These are phyloP conservation scores for Alnus rubra DNA, from an alignment of 306 rosid genomes.

Conservation along the genomic window DNA sequence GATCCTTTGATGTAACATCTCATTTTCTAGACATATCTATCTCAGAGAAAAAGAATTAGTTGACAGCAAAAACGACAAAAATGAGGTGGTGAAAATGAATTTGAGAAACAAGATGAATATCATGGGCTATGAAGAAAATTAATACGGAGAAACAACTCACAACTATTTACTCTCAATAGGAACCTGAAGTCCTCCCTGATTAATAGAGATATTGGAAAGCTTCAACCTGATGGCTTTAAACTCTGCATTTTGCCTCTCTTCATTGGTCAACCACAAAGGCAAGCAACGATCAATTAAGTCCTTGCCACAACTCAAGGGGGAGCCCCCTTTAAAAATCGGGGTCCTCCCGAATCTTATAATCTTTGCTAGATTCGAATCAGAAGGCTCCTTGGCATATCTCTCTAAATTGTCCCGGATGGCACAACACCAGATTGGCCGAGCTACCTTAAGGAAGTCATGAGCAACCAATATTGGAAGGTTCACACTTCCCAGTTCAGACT, in stretches of 20 bases:
- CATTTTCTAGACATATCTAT: not conserved
- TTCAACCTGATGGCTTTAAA: slow-evolving; percentile 69
- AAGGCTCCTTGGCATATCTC: slow-evolving; percentile 72
- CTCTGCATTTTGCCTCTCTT: slow-evolving; percentile 71
- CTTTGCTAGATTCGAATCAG: slow-evolving; percentile 68
- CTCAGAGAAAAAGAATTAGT: too few relatives aligned
- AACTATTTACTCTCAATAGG: slow-evolving; percentile 41
- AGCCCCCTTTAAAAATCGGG: slow-evolving; percentile 52
- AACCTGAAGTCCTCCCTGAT: slow-evolving; percentile 42
- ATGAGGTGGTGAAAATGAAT: not conserved
- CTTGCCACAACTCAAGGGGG: slow-evolving; percentile 42
- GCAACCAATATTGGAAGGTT: slow-evolving; percentile 74
- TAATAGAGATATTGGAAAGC: slow-evolving; percentile 58
- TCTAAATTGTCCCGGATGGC: slow-evolving; percentile 68
- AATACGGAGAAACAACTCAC: not conserved
- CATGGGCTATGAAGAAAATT: too few relatives aligned
- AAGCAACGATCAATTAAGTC: slow-evolving; percentile 38
- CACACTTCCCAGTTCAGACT: slow-evolving; percentile 24
- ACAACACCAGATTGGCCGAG: slow-evolving; percentile 77
- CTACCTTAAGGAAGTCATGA: slow-evolving; percentile 71
- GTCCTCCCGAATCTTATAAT: slow-evolving; percentile 65
- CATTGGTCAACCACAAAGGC: slow-evolving; percentile 68
- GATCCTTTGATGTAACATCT: not conserved
- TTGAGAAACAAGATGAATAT: slow-evolving; percentile 3
- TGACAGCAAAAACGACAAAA: too few relatives aligned